These are phyloP conservation scores for Ophiostoma sp. DNA, from an alignment of 2,329 filamentous ascomycete genomes.

Conservation along the genomic window DNA sequence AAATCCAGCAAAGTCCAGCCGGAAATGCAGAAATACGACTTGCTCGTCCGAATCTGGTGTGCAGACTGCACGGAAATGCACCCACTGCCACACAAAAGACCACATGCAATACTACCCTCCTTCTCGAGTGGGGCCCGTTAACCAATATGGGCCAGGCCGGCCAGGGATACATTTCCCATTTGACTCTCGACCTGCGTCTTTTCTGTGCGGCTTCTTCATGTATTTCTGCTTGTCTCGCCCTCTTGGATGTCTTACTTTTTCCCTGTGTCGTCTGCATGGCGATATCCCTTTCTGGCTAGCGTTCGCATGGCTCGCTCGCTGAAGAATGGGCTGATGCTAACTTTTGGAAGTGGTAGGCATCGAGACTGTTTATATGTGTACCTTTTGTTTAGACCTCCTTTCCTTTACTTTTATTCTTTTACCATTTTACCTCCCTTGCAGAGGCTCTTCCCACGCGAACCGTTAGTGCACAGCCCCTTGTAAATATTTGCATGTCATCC, in stretches of 20 bases:
- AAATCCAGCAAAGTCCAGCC: too few relatives aligned
- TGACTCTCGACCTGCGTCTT: background rate
- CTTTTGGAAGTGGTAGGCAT: background rate
- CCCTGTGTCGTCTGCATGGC: background rate
- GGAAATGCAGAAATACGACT: conserved; percentile 11
- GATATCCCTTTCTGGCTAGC: background rate
- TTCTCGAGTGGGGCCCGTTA: background rate
- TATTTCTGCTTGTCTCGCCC: background rate
- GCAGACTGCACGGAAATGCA: background rate
- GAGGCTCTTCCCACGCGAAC: background rate
- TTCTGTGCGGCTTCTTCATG: background rate
- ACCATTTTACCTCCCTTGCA: background rate
- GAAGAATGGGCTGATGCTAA: background rate
- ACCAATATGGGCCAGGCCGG: background rate
- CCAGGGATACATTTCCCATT: background rate
- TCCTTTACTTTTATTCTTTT: background rate
- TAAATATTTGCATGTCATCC: background rate
- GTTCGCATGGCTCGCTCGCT: background rate
- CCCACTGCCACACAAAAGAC: background rate
- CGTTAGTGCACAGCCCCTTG: background rate
- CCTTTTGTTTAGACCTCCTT: background rate
- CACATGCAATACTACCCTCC: background rate
- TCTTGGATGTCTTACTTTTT: background rate
- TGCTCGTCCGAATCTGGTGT: background rate
- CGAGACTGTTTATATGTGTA: background rate